phyloP scores from a whole-genome alignment of 495 filamentous ascomycete genomes.

The Penicillium cosmopolitanum region DNA sequence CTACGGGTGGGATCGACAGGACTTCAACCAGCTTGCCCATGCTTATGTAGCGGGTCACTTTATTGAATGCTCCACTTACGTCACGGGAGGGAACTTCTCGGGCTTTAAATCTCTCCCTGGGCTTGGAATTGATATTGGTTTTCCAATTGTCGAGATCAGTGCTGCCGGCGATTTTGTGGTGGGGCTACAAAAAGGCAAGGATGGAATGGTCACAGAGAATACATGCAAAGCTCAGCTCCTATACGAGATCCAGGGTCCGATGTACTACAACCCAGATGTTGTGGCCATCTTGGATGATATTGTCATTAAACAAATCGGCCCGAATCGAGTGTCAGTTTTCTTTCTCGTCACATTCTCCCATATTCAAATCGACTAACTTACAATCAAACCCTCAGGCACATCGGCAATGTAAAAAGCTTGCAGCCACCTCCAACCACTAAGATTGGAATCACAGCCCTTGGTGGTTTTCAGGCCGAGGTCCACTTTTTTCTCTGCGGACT shows the following conservation, averaged over 20 bases:
- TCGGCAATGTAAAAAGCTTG: no score
- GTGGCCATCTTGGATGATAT: no score
- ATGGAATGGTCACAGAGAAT: constrained; percentile 34
- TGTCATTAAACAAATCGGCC: no score
- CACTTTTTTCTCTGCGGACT: no score
- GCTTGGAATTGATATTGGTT: constrained; percentile 39
- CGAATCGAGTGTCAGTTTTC: no score
- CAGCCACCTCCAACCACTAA: no score
- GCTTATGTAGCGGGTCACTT: constrained; percentile 53
- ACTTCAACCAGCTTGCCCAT: constrained; percentile 47
- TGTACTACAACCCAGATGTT: constrained; percentile 58
- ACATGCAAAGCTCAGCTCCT: constrained; percentile 54
- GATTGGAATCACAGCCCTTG: no score
- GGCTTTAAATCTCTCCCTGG: constrained; percentile 43
- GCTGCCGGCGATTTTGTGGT: constrained; percentile 32
- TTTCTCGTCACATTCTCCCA: no score
- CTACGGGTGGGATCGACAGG: constrained; percentile 42
- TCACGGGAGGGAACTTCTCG: constrained; percentile 56
- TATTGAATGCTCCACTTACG: constrained; percentile 57
- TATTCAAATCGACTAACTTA: no score
- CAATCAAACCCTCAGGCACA: no score
- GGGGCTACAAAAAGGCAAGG: constrained; percentile 25
- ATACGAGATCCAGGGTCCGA: constrained; percentile 60
- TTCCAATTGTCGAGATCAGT: constrained; percentile 42
- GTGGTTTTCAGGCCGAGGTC: no score